Base-by-base conservation (phyloP, 306 rosid genomes). In the Cucumis melo region DNA sequence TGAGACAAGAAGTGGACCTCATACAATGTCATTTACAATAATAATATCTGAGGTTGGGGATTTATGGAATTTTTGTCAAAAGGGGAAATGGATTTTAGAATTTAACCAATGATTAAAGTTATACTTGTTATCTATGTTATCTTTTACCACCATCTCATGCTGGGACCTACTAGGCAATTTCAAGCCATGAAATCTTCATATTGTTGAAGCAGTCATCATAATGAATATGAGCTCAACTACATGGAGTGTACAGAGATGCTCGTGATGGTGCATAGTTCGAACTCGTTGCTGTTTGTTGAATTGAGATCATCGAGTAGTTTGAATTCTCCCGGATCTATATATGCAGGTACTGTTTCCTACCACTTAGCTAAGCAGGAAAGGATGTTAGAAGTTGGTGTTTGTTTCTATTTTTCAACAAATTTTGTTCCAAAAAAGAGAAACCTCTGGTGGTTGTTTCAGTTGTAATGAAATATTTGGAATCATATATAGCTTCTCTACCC, bases 1-100 rank as follows among this genome's bases (percentile, higher is more conserved):
- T 89, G 84, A 85, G 75, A 32, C 56, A 9, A 32, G n/a, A 48
- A 34, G n/a, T 32, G n/a, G 16, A 10, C 54, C 19, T 2, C n/a
- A 2, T 39, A 41, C 21, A 5, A 10, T 20, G 34, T 1, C n/a
- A 2, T 20, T 66, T 39, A 41, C 73, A 66, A 41, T 46, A 48
- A 70, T 12, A 14, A 4, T 42, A 68, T 44, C 34, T 44, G 20
- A 44, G 38, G 9, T 68, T 68, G 20, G 57, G 36, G 38, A 68
- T 21, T 7, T 14, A 13, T 21, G 75, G 56, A 68, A 32, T 21
- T 42, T 68, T 68, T 41, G 16, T 68, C 14, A 23, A 23, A 66
- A 3, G 50, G 56, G 75, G 57, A 12, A 67, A 21, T 14, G 75
- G 57, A 68, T 68, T 68, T 68, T 42, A 61, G 55, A 20, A 68